A percentile compares a stretch with the other conserved stretches of the same genome.
These are phyloP conservation scores for Coemansia sp. DNA, from an alignment of 192 early-diverging fungal genomes.

Conservation along the genomic window DNA sequence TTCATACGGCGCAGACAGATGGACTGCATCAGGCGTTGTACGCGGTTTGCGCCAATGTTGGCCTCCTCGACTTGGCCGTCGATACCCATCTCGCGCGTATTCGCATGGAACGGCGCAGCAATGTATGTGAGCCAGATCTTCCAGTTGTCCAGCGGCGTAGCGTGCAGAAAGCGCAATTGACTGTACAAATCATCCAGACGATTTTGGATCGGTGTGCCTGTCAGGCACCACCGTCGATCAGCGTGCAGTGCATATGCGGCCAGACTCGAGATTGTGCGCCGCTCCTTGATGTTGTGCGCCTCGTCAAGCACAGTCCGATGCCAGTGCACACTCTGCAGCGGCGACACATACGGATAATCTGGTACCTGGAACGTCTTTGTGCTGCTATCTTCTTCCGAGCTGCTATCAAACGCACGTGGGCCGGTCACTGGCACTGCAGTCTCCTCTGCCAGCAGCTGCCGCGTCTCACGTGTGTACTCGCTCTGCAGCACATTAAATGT, in stretches of 20 bases:
- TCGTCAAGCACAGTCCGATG: constrained; percentile 90
- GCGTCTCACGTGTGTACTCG: constrained; percentile 53
- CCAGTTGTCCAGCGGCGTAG: constrained; percentile 67
- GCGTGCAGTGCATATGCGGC: constrained; percentile 70
- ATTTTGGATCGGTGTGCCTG: constrained; percentile 91
- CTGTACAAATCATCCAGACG: constrained; percentile 84
- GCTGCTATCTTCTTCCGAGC: constrained; percentile 37
- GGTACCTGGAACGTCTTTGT: constrained; percentile 34
- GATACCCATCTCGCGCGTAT: constrained; percentile 37
- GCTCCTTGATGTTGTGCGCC: constrained; percentile 89
- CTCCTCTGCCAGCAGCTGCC: constrained; percentile 21
- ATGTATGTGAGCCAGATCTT: constrained; percentile 79
- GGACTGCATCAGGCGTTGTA: constrained; percentile 55
- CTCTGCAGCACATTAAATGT: constrained; percentile 67
- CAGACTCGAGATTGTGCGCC: constrained; percentile 69
- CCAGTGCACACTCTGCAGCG: constrained; percentile 67
- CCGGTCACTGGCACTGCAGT: not conserved
- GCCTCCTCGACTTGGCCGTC: constrained; percentile 21
- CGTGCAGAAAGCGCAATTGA: constrained; percentile 77
- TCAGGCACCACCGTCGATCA: constrained; percentile 81
- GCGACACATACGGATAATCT: constrained; percentile 44
- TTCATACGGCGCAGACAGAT: constrained; percentile 84
- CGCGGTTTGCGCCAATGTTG: constrained; percentile 42
- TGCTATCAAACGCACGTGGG: constrained; percentile 22
- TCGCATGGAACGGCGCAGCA: constrained; percentile 69